Conservation (phyloP, 805 yeast genomes). For the Candida coquimbonensis region DNA sequence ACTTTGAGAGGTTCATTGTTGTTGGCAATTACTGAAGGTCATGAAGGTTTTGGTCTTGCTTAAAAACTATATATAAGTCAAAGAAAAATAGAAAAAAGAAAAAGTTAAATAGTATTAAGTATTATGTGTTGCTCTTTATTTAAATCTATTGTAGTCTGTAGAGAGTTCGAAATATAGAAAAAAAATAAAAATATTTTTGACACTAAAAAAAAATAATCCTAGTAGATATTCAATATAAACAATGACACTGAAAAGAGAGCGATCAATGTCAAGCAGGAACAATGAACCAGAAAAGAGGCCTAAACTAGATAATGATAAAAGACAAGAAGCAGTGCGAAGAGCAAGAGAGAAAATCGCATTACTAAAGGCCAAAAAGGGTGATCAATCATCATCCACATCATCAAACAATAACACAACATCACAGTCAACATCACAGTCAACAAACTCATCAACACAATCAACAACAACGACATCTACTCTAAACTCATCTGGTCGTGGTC, state of each 20-base stretch:
- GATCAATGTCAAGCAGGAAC: neutral
- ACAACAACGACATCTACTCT: neutral
- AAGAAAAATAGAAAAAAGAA: neutral
- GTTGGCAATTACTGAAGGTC: constrained; percentile 88
- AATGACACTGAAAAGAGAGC: constrained; percentile 6
- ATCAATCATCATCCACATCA: neutral
- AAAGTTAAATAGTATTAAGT: neutral
- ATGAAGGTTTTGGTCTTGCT: constrained; percentile 93
- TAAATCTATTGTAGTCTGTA: neutral
- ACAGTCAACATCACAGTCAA: neutral
- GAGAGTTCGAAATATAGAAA: neutral
- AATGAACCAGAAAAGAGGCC: constrained; percentile 2
- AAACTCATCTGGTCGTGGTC: constrained; percentile 11
- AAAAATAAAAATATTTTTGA: neutral
- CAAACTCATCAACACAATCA: neutral
- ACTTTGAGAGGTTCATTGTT: constrained; percentile 73
- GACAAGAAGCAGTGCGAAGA: constrained; percentile 5
- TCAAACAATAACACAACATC: neutral
- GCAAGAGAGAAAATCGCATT: constrained; percentile 10
- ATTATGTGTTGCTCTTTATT: neutral
- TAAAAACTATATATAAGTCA: constrained; percentile 11
- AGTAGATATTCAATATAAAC: too few relatives aligned
- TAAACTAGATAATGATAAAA: neutral
- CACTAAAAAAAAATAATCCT: too few relatives aligned
- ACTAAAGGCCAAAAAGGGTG: constrained; percentile 4